Base-by-base conservation (phyloP, 352 stramenopile genomes). In the Globisporangium solare region DNA sequence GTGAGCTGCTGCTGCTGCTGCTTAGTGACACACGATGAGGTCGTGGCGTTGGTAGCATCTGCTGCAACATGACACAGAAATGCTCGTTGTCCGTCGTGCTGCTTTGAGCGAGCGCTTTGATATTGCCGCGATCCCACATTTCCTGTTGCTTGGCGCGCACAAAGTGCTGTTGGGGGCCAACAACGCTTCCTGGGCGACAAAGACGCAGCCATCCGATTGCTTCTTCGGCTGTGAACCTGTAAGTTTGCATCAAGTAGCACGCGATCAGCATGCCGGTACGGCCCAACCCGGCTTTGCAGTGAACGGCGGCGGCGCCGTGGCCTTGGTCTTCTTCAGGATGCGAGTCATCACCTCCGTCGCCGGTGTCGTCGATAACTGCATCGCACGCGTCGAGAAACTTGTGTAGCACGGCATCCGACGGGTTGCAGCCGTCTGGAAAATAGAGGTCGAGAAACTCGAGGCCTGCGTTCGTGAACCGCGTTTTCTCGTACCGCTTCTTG, bases 201-300 rank as follows among this genome's bases (percentile, higher is more conserved):
- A 98, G 80, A 22, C 94, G 76, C 56, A 97, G 87, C 88, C 89
- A 98, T 2, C 75, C 91, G 69, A 98, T 97, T 5, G 79, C 87
- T 75, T 98, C 90, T 20, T 77, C 76, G 1, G 95, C 95, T 0
- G 90, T 97, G 46, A 98, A 90, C 2, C 70, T 56, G 61, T 93
- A 95, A 43, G 94, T 85, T 64, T 98, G 94, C 92, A 99, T 98
- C 27, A 98, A 64, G 56, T 97, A 97, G 39, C 83, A 89, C 8
- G 88, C 94, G 50, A 98, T 98, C 56, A 94, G 94, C 7, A 91
- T 98, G 5, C 96, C 96, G 0, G 95, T 98, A 40, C 96, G 73
- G 17, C 94, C 96, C 4, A 99, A 69, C 0, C 96, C 96, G 3
- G 95, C 96, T 71, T 98, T 98, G 70, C 96, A 99, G 71, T 99